These are phyloP conservation scores for Chlamydomonas incerta DNA, from an alignment of 139 green algal genomes.

Conservation along the genomic window DNA sequence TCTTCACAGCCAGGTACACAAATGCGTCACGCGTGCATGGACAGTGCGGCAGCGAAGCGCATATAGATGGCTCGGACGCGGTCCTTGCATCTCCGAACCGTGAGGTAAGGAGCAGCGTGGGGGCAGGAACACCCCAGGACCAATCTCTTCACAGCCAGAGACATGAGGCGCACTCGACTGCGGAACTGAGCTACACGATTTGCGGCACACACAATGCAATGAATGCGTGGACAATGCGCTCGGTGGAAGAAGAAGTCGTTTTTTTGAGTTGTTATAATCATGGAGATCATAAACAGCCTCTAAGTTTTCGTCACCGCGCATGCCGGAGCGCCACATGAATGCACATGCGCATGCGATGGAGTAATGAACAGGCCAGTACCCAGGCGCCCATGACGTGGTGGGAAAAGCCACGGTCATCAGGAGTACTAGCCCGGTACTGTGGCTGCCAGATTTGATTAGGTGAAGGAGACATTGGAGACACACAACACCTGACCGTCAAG, in stretches of 20 bases:
- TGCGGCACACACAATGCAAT: neutral
- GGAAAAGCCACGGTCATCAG: conserved; percentile 11
- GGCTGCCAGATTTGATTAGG: conserved; percentile 43
- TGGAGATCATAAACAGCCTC: conserved; percentile 62
- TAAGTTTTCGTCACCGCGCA: conserved; percentile 51
- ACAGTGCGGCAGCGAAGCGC: neutral
- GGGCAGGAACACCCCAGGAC: conserved; percentile 14
- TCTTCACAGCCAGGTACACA: conserved; percentile 16
- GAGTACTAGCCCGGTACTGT: conserved; percentile 21
- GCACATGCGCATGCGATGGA: neutral
- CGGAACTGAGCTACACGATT: neutral
- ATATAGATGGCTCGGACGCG: neutral
- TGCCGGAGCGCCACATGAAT: no score
- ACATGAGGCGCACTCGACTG: neutral
- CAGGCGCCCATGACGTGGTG: conserved; percentile 16
- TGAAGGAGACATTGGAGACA: conserved; percentile 10
- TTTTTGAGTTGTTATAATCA: conserved; percentile 52
- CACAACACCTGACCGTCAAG: conserved; percentile 41
- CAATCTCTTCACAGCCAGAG: conserved; percentile 22
- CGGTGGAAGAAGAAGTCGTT: conserved; percentile 65
- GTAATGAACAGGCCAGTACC: conserved; percentile 15
- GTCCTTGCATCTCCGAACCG: neutral
- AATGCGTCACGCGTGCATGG: neutral
- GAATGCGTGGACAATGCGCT: conserved; percentile 5
- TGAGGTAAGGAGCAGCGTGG: neutral